Evolutionary conservation across 768 basidiomycete species (phyloP).

Genomic region (Macrolepiota fuliginosa): DNA sequence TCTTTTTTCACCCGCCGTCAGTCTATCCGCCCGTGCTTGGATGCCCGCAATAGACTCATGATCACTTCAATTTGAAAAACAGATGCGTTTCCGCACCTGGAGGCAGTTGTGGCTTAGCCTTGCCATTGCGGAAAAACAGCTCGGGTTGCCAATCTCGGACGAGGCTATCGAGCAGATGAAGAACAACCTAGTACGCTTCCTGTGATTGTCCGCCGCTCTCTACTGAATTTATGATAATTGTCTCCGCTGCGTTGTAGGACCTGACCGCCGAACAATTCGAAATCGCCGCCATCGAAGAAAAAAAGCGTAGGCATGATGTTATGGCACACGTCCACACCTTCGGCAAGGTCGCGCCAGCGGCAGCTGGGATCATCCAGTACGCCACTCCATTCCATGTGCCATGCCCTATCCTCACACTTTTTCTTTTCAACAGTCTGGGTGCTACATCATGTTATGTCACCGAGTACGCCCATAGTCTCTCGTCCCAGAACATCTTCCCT

Average conservation of each 20-base stretch:
- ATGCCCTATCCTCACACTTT: background rate
- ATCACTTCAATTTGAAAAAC: conserved; percentile 5
- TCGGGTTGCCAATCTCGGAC: conserved; percentile 87
- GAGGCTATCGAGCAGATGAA: conserved; percentile 94
- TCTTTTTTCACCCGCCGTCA: conserved; percentile 90
- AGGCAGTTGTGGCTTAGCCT: conserved; percentile 93
- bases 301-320: conserved; percentile 96
- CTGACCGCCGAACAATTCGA: conserved; percentile 89
- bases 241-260: conserved; percentile 39
- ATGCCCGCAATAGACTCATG: background rate
- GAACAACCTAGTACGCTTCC: conserved; percentile 70
- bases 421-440: conserved; percentile 59
- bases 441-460: conserved; percentile 99
- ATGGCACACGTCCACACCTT: conserved; percentile 99
- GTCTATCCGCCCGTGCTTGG: conserved; percentile 22
- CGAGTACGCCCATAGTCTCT: conserved; percentile 60
- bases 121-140: conserved; percentile 93
- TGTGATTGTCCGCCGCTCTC: background rate
- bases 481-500: background rate
- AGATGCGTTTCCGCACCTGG: conserved; percentile 98
- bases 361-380: conserved; percentile 94
- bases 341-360: conserved; percentile 88
- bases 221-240: background rate
- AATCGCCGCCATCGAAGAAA: conserved; percentile 91
- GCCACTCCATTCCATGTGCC: conserved; percentile 21